Percentiles rank a stretch among this genome's conserved stretches.
These are phyloP conservation scores for Castanea crenata DNA, from an alignment of 306 rosid species.

Conservation along the genomic window DNA sequence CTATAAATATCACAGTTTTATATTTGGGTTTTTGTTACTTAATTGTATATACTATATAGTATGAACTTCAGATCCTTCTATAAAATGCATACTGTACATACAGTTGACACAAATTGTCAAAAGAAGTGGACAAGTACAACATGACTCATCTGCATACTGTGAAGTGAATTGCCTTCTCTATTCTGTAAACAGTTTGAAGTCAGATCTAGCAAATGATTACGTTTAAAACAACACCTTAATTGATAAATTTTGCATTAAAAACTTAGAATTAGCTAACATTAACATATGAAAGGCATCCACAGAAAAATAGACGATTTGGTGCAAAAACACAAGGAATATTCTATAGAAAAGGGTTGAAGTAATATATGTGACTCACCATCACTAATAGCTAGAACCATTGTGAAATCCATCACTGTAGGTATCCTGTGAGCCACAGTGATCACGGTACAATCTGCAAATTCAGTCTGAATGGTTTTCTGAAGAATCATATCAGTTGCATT, in stretches of 20 bases:
- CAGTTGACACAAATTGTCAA: not conserved
- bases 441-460: constrained; percentile 72
- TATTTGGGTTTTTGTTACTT: not conserved
- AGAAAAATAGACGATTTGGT: not conserved
- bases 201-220: no score
- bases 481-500: constrained; percentile 86
- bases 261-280: no score
- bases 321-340: not conserved
- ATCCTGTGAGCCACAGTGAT: constrained; percentile 90
- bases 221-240: no score
- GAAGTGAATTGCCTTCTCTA: no score
- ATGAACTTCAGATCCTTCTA: not conserved
- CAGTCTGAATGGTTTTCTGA: constrained; percentile 73
- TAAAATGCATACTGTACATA: not conserved
- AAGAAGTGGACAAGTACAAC: no score
- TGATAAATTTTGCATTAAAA: no score
- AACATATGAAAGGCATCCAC: no score
- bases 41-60: not conserved
- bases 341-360: not conserved
- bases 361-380: constrained; percentile 68
- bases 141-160: no score
- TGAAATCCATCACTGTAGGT: constrained; percentile 96
- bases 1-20: not conserved
- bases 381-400: constrained; percentile 79
- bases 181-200: no score